Conservation (phyloP, 441 rosid genomes). For the Erodium texanum region DNA sequence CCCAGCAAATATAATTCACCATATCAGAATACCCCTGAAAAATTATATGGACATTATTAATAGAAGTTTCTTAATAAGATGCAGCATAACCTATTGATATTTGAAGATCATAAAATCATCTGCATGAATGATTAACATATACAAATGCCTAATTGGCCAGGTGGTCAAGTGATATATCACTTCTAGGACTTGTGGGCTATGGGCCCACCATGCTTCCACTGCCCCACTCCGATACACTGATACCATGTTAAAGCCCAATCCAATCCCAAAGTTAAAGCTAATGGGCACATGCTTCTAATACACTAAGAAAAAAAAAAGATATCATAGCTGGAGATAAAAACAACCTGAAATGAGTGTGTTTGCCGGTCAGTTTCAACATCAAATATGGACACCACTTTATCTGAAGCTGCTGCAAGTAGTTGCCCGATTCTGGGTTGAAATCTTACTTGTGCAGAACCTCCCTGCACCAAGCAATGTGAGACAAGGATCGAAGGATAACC, state of each 20-base stretch:
- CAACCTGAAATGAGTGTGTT: conserved; percentile 40
- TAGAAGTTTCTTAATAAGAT: not conserved
- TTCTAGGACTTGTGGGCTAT: too few relatives aligned
- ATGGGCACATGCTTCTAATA: too few relatives aligned
- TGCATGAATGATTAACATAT: too few relatives aligned
- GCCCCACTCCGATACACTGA: too few relatives aligned
- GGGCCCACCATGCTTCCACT: too few relatives aligned
- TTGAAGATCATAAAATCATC: conserved; percentile 5
- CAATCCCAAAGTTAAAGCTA: too few relatives aligned
- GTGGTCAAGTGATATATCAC: too few relatives aligned
- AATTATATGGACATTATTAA: not conserved
- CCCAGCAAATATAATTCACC: conserved; percentile 61
- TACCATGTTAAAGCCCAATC: too few relatives aligned
- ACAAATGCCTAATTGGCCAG: too few relatives aligned
- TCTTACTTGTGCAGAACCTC: conserved; percentile 57
- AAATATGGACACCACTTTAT: conserved; percentile 47
- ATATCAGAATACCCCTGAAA: conserved; percentile 45
- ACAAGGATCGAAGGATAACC: not conserved
- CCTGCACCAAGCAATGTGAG: conserved; percentile 28
- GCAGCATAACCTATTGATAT: not conserved
- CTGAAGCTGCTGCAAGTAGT: conserved; percentile 53
- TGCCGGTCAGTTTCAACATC: conserved; percentile 48
- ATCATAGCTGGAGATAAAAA: not conserved
- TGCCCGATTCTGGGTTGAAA: conserved; percentile 59
- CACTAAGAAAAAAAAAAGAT: too few relatives aligned